These are phyloP conservation scores for Candida ovalis DNA, from an alignment of 805 yeast species.

Conservation along the genomic window DNA sequence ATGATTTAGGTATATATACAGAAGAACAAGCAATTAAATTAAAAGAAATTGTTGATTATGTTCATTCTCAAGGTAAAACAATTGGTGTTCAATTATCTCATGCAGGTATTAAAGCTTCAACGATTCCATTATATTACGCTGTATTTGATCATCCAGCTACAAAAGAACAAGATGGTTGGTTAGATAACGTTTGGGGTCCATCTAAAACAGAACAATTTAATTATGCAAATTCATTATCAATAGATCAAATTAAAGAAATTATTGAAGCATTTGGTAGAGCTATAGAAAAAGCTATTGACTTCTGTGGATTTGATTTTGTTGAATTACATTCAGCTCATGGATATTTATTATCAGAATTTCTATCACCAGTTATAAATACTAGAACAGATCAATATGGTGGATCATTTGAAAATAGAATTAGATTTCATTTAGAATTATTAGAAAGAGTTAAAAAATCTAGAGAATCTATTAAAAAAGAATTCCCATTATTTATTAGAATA, in stretches of 20 bases:
- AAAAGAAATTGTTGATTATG: slow-evolving; percentile 40
- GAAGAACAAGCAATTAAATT: slow-evolving; percentile 44
- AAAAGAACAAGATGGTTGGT: slow-evolving; percentile 38
- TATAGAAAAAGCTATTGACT: slow-evolving; percentile 45
- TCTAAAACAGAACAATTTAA: slow-evolving; percentile 26
- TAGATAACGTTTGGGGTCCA: slow-evolving; percentile 42
- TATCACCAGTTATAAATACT: slow-evolving; percentile 42
- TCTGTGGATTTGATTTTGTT: slow-evolving; percentile 58
- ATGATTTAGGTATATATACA: slow-evolving; percentile 43
- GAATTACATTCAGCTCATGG: slow-evolving; percentile 69
- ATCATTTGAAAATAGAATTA: slow-evolving; percentile 51
- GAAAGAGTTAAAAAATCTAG: slow-evolving; percentile 39
- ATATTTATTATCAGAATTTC: slow-evolving; percentile 46
- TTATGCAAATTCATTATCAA: slow-evolving; percentile 41
- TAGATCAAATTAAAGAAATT: slow-evolving; percentile 37
- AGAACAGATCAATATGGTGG: slow-evolving; percentile 68
- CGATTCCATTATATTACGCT: slow-evolving; percentile 13
- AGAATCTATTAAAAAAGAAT: slow-evolving; percentile 27
- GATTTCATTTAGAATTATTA: slow-evolving; percentile 45
- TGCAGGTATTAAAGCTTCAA: slow-evolving; percentile 46
- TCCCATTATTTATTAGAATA: slow-evolving; percentile 45
- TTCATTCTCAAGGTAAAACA: slow-evolving; percentile 40
- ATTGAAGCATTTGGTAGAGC: slow-evolving; percentile 41
- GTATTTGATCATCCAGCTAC: slow-evolving; percentile 30
- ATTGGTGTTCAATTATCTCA: slow-evolving; percentile 55